Evolutionary conservation across 129 eudicot genomes (phyloP).

Genomic region (Lactuca saligna): DNA sequence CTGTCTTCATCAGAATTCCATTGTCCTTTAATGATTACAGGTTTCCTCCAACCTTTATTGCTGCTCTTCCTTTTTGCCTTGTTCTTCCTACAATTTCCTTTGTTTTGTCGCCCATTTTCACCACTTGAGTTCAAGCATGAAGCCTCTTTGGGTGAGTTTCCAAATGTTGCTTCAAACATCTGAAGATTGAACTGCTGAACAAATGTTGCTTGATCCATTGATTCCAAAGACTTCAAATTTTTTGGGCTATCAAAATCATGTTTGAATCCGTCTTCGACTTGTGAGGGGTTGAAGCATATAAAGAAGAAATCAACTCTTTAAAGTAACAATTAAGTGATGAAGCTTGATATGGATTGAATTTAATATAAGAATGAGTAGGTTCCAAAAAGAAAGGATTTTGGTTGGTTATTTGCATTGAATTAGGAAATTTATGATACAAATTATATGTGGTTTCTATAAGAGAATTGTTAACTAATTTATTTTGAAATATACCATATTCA

Average conservation of each 20-base stretch:
- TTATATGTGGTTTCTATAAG: constrained; percentile 21
- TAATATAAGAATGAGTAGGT: constrained; percentile 30
- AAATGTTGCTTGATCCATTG: constrained; percentile 29
- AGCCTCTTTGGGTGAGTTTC: constrained; percentile 20
- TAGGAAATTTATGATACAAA: constrained; percentile 30
- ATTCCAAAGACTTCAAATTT: neutral
- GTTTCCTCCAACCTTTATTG: constrained; percentile 22
- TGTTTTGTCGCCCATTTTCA: constrained; percentile 15
- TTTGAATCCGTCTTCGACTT: neutral
- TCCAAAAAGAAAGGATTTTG: constrained; percentile 17
- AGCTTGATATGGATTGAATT: constrained; percentile 41
- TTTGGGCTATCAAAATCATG: neutral
- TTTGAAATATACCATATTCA: constrained; percentile 18
- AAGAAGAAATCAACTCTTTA: constrained; percentile 29
- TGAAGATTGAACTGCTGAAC: constrained; percentile 18
- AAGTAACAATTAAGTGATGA: constrained; percentile 18
- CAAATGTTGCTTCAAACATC: constrained; percentile 21
- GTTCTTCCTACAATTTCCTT: constrained; percentile 17
- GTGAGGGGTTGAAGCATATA: constrained; percentile 14
- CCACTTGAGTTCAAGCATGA: constrained; percentile 8
- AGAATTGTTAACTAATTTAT: constrained; percentile 19
- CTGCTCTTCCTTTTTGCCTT: constrained; percentile 12
- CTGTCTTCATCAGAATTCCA: constrained; percentile 58
- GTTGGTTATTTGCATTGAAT: constrained; percentile 19
- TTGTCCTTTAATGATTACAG: constrained; percentile 49